Base-by-base conservation (phyloP, 768 basidiomycete genomes). In the Boletus pseudo-olivaceus region DNA sequence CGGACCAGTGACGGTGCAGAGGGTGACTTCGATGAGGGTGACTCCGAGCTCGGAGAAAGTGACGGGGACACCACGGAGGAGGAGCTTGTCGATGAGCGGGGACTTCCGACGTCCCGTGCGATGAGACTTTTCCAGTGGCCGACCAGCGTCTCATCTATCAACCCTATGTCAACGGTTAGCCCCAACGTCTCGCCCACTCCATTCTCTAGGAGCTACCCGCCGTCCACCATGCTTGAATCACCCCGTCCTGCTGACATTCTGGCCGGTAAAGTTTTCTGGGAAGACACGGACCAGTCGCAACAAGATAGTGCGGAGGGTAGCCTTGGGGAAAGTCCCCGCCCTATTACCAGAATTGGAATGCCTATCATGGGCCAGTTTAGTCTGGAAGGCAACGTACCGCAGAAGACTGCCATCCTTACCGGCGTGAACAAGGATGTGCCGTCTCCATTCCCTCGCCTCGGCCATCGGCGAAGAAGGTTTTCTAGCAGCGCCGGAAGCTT, bases 1-100 rank as follows among this genome's bases (percentile, higher is more conserved):
- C 72, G 26, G 71, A 78, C 53, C 70, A 80, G 76, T 23, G 58
- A 61, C 9, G 53, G 26, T 39, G 58, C 62, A 20, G 62, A 67
- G 45, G 68, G 56, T 49, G 71, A 71, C 38, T 63, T 61, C 12
- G 76, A 76, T 39, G 78, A 79, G 34, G 77, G 68, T 7, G 76
- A 78, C 27, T 74, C 81, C 50, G 75, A 76, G 53, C 72, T 81
- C 53, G 79, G 74, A 43, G 81, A 78, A 37, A 80, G 74, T 52
- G 85, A 82, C 7, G 87, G 88, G 1, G 87, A 90, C 58, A 89
- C 89, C 4, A 91, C 90, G 2, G 90, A 91, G 64, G 87, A 90
- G 57, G 89, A 93, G 56, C 82, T 91, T 47, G 84, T 91, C n/a
- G 88, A 86, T 50, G 79, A 82, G 9, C 80, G 83, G 55, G 83